phyloP scores from a whole-genome alignment of 345 rosid species.

The Nephelium lappaceum region DNA sequence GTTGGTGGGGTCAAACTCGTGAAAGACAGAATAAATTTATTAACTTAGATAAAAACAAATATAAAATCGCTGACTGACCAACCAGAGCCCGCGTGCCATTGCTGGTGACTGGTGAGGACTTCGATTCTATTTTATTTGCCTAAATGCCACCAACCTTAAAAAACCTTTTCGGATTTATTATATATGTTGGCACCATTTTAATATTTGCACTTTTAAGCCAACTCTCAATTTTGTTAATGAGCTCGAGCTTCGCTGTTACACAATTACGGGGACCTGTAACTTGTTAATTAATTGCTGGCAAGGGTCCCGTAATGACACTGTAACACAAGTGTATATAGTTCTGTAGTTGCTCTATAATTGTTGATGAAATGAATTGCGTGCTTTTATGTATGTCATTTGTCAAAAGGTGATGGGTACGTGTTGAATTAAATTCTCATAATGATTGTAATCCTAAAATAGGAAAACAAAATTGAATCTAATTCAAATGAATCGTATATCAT shows the following conservation, averaged over 20 bases:
- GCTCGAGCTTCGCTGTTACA: neutral
- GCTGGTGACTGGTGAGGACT: constrained; percentile 29
- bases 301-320: neutral
- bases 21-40: constrained; percentile 16
- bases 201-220: constrained; percentile 34
- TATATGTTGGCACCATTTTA: neutral
- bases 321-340: neutral
- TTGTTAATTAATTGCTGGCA: neutral
- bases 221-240: neutral
- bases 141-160: constrained; percentile 38
- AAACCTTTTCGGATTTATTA: neutral
- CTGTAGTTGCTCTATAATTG: neutral
- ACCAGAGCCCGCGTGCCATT: constrained; percentile 54
- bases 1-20: constrained; percentile 40
- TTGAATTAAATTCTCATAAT: too few species aligned
- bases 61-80: constrained; percentile 48
- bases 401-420: too few species aligned
- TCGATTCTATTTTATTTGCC: constrained; percentile 25
- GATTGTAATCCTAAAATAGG: too few species aligned
- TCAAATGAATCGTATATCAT: too few species aligned
- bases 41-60: neutral
- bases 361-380: neutral
- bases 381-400: too few species aligned
- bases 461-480: too few species aligned
- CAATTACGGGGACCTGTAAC: neutral